A percentile compares a stretch with the other conserved stretches of the same genome.
Evolutionary conservation across 495 filamentous ascomycete species (phyloP).

Genomic region (Aspergillus taichungensis): DNA sequence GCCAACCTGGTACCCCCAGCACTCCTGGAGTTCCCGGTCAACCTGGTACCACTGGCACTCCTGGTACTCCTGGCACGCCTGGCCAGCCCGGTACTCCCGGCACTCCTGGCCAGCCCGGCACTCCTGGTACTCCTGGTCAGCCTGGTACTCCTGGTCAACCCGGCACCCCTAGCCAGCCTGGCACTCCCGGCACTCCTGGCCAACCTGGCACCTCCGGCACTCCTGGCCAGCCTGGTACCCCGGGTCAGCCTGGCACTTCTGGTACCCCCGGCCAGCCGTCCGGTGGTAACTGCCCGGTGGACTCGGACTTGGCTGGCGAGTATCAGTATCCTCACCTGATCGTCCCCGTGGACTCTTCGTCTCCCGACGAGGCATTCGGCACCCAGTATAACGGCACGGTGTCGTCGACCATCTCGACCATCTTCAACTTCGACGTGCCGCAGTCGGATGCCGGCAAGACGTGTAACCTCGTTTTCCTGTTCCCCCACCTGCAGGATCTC

Average conservation of each 20-base stretch:
- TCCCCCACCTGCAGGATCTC: conserved; percentile 45
- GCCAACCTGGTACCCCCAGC: conserved; percentile 1
- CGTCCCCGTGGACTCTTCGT: conserved; percentile 50
- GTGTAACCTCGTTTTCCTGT: conserved; percentile 59
- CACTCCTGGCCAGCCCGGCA: background rate
- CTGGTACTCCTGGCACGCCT: background rate
- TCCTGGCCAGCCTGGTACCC: background rate
- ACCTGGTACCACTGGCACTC: background rate
- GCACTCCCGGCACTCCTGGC: background rate
- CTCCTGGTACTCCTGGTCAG: background rate
- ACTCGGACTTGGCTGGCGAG: conserved; percentile 38
- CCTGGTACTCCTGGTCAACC: conserved; percentile 5
- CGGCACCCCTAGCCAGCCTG: background rate
- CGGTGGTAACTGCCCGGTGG: conserved; percentile 37
- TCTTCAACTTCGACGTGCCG: conserved; percentile 67
- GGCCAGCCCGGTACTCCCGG: background rate
- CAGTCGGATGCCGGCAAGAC: conserved; percentile 42
- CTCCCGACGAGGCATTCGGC: conserved; percentile 42
- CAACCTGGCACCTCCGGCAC: background rate
- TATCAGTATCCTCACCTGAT: conserved; percentile 61
- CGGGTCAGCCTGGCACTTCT: conserved; percentile 4
- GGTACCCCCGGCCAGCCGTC: conserved; percentile 9
- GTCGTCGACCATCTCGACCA: conserved; percentile 43
- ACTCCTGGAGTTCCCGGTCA: background rate
- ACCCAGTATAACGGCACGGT: conserved; percentile 48